Percentiles rank a stretch among this genome's conserved stretches.
These are phyloP conservation scores for Fraxinus nigra DNA, from an alignment of 305 asterid species.

Conservation along the genomic window DNA sequence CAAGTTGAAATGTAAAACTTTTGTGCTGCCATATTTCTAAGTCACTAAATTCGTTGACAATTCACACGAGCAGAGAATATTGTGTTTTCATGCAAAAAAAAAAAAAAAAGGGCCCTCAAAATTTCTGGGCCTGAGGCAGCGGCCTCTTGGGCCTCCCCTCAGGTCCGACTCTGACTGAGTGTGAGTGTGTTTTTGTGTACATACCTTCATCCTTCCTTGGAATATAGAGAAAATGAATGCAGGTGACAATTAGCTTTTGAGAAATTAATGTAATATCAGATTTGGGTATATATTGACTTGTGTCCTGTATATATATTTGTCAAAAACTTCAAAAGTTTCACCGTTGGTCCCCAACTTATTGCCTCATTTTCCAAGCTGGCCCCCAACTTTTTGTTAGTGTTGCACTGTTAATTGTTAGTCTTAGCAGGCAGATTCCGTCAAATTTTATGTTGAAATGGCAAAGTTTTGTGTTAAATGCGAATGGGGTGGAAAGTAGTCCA, in stretches of 20 bases:
- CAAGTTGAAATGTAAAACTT: constrained; percentile 31
- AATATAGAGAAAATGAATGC: neutral
- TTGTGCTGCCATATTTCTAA: constrained; percentile 14
- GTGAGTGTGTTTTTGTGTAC: neutral
- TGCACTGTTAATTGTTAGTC: neutral
- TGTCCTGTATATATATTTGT: neutral
- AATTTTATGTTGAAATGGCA: too few species aligned
- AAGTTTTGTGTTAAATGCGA: too few species aligned
- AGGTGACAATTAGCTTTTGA: neutral
- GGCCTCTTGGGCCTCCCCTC: too few species aligned
- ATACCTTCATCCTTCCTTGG: neutral
- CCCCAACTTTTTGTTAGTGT: neutral
- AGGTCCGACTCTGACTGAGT: too few species aligned
- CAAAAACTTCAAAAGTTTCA: neutral
- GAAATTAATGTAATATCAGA: neutral
- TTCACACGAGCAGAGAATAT: constrained; percentile 78
- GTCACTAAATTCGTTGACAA: constrained; percentile 31
- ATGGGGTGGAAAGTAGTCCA: neutral
- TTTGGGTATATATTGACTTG: neutral
- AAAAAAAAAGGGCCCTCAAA: too few species aligned
- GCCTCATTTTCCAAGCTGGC: neutral
- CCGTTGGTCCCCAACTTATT: neutral
- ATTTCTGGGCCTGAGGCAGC: too few species aligned
- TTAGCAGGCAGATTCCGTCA: too few species aligned
- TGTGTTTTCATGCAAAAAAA: constrained; percentile 37